phyloP scores from a whole-genome alignment of 192 early-diverging fungal genomes.

The Haplosporangium gracile region DNA sequence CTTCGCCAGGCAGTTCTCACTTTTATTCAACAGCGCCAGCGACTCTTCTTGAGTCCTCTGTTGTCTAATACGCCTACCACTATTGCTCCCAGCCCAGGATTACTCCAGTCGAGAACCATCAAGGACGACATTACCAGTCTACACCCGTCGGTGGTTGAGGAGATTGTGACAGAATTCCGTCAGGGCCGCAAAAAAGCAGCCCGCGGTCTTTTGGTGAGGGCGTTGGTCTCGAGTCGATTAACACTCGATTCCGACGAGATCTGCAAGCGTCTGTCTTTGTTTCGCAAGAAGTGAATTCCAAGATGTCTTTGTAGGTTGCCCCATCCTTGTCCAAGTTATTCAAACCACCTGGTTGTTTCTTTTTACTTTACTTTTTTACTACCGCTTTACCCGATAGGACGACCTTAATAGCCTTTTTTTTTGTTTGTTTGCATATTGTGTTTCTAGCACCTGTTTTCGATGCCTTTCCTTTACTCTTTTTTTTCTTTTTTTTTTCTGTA shows the following conservation, averaged over 20 bases:
- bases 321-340: conserved; percentile 3
- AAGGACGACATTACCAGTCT: conserved; percentile 56
- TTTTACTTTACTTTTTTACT: neutral
- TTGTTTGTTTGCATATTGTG: neutral
- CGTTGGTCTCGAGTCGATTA: conserved; percentile 42
- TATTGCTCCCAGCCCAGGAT: neutral
- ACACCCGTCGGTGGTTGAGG: conserved; percentile 44
- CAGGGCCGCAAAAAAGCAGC: conserved; percentile 47
- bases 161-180: conserved; percentile 58
- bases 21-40: conserved; percentile 41
- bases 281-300: conserved; percentile 34
- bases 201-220: conserved; percentile 56
- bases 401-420: neutral
- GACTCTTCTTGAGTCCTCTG: conserved; percentile 43
- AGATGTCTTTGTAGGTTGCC: neutral
- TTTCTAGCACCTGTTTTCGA: neutral
- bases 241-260: conserved; percentile 26
- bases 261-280: conserved; percentile 14
- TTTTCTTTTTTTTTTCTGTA: neutral
- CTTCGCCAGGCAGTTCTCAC: conserved; percentile 34
- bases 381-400: neutral
- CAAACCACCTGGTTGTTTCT: neutral
- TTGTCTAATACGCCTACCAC: conserved; percentile 29
- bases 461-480: neutral
- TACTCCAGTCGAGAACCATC: conserved; percentile 25